phyloP scores from a whole-genome alignment of 1,284 basidiomycete species.

The Anthracocystis walkeri region DNA sequence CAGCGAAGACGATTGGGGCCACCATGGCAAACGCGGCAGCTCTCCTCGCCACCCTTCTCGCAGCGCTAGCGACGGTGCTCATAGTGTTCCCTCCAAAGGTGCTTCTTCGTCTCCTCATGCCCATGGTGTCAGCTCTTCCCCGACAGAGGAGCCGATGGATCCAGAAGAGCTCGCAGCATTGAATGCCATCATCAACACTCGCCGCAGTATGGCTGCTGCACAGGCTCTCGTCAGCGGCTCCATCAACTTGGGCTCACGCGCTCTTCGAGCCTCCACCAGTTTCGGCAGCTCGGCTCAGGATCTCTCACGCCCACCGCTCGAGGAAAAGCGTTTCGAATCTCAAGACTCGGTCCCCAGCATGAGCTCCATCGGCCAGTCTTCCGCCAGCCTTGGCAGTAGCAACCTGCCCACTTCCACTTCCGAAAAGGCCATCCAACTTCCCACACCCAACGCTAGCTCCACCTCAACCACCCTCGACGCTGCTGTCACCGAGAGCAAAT shows the following conservation, averaged over 20 bases:
- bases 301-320: slow-evolving; percentile 29
- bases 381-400: slow-evolving; percentile 38
- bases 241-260: slow-evolving; percentile 25
- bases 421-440: slow-evolving; percentile 13
- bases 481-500: slow-evolving; percentile 25
- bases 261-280: slow-evolving; percentile 29
- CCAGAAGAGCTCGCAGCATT: slow-evolving; percentile 66
- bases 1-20: slow-evolving; percentile 12
- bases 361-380: slow-evolving; percentile 41
- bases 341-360: slow-evolving; percentile 51
- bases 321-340: slow-evolving; percentile 39
- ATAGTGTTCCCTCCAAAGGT: not conserved
- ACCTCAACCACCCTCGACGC: slow-evolving; percentile 17
- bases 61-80: slow-evolving; percentile 1
- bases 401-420: slow-evolving; percentile 20
- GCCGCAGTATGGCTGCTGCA: slow-evolving; percentile 65
- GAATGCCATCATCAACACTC: slow-evolving; percentile 69
- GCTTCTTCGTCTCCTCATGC: not conserved
- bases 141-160: slow-evolving; percentile 56
- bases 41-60: slow-evolving; percentile 4
- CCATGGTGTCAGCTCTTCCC: slow-evolving; percentile 18
- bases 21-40: not conserved
- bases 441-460: slow-evolving; percentile 6
- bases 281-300: slow-evolving; percentile 37
- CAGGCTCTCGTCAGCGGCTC: slow-evolving; percentile 63